Evolutionary conservation across 2,329 filamentous ascomycete species (phyloP), one percentile per base, ranked within the genome.

Genomic region (Calonectria hawksworthii): DNA sequence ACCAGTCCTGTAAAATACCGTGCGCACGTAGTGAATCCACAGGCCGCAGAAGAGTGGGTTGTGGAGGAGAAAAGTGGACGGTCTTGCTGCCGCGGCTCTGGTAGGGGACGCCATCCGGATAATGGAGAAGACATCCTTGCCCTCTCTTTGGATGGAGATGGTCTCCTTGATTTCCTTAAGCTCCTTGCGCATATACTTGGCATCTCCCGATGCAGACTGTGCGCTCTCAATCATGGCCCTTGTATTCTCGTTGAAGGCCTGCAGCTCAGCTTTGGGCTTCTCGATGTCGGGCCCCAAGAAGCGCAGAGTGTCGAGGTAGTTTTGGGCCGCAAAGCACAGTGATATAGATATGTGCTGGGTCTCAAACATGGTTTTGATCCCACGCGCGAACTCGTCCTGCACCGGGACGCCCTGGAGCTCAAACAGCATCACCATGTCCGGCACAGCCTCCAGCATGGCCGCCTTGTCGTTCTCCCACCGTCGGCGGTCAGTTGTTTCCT

Each of bases 321-420:
- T 69, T 16, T 69, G 51, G 11, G 36, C 66, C 10, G 66, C 66
- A n/a, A 69, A 69, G 52, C 66, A 69, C 36, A 69, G 52, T 52
- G 51, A 69, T 18, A 69, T 6, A 7, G 66, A 38, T 13, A 69
- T 32, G 4, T 61, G 2, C 7, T 69, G 36, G 18, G 66, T 69
- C 13, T 59, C 28, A 41, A 69, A 47, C 66, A 69, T 69, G 51
- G 38, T 34, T 34, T 34, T 32, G 38, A 69, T 3, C 21, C 66
- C 66, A 11, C 50, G 66, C 18, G 36, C 51, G 4, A 68, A n/a
- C 13, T 59, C 36, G 32, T 68, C 66, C 13, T 47, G 18, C 28
- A 68, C 23, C 4, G 50, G 51, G 32, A 54, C 9, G 50, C 50
- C 50, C 4, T 59, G 30, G 50, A 44, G 32, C 16, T 68, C n/a